Conservation (phyloP, 495 filamentous ascomycete genomes). For the Pseudomonodictys pantanalensis region DNA sequence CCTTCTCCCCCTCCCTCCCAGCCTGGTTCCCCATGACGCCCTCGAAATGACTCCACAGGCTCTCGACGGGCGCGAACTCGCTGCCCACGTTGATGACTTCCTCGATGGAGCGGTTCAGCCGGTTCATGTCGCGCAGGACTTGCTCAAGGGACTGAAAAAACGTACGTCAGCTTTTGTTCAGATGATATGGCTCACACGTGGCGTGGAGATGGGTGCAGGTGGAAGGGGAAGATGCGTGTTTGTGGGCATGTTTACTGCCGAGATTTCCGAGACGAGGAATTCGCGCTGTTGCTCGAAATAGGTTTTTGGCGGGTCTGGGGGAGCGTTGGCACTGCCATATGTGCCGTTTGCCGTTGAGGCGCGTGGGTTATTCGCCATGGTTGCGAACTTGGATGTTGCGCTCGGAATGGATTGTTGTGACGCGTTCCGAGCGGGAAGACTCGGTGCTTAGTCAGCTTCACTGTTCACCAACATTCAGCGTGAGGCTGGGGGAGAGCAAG, state of each 20-base stretch:
- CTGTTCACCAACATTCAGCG: background rate
- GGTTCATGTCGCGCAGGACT: conserved; percentile 94
- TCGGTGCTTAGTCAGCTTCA: no score
- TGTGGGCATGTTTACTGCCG: conserved; percentile 52
- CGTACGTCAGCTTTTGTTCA: background rate
- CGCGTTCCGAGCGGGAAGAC: no score
- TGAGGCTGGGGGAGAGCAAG: no score
- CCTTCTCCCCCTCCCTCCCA: conserved; percentile 33
- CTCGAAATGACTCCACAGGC: conserved; percentile 95
- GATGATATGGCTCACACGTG: no score
- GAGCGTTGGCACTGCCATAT: conserved; percentile 4
- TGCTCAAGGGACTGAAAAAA: conserved; percentile 74
- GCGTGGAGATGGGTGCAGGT: background rate
- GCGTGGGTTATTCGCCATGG: conserved; percentile 12
- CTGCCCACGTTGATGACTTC: conserved; percentile 93
- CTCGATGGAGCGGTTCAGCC: conserved; percentile 86
- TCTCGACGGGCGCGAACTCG: conserved; percentile 94
- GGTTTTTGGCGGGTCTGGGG: conserved; percentile 28
- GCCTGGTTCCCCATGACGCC: conserved; percentile 92
- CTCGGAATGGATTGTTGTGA: background rate
- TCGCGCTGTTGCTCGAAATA: conserved; percentile 80
- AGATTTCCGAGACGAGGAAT: conserved; percentile 73
- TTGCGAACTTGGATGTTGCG: no score
- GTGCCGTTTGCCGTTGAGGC: conserved; percentile 12
- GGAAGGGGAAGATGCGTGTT: background rate